Base-by-base conservation (phyloP, 768 basidiomycete genomes). In the Amanita inopinata region DNA sequence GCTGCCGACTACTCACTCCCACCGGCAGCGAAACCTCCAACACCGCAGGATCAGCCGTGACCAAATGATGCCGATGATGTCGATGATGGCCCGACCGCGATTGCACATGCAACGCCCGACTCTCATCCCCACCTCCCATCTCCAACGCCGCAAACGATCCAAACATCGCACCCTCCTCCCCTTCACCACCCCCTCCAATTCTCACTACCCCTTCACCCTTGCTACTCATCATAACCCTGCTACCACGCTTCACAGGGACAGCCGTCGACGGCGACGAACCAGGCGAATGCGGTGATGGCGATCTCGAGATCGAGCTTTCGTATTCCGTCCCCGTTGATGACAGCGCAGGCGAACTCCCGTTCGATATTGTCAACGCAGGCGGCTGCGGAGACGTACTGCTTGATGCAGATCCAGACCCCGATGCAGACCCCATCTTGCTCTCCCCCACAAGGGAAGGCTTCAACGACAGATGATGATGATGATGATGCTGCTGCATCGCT, bases 331-430 rank as follows among this genome's bases (percentile, higher is more conserved):
- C 33, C 6, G 65, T 62, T 23, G 76, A 80, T 7, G 80, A 78
- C 22, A 73, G 69, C 4, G 73, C 65, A 12, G 82, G 77, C 3
- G 76, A 77, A 41, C 66, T 73, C 24, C 69, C 72, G 11, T 64
- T 64, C 3, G 70, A 74, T 9, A 67, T 34, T 10, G 41, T 60
- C 9, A 55, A 48, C 2, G 58, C 46, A 39, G 56, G 60, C 15
- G 46, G 52, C 38, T 52, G 56, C 17, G 62, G 57, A 12, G 56
- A 61, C 25, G 43, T 52, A 33, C 53, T 49, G 31, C 50, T 56
- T 38, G 51, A 52, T 7, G 40, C 4, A n/a, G 15, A 11, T 17
- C 5, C 11, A 3, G 5, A 17, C 19, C 3, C 33, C 19, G 15
- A 24, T 6, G 42, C 5, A 11, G 19, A 22, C 33, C 7, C 2